Base-by-base conservation (phyloP, 2,329 filamentous ascomycete genomes). In the Apiospora saccharicola region DNA sequence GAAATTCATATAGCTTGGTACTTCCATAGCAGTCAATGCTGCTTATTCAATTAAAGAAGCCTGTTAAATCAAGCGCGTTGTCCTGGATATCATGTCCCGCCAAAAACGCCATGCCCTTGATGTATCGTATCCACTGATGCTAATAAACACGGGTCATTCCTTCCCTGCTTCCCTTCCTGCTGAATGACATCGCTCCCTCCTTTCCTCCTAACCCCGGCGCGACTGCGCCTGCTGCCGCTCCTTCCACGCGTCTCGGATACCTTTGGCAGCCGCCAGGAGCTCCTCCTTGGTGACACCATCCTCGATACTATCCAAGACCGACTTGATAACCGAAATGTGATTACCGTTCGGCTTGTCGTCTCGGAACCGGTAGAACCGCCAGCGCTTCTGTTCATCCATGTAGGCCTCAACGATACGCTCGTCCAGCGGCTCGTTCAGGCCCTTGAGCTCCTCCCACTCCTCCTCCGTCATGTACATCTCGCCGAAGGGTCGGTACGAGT, bases 261-360 rank as follows among this genome's bases (percentile, higher is more conserved):
- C 85, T 49, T 87, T 88, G 41, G 93, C 93, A 0, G 90, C 87
- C 1, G 84, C 87, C 67, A 95, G 87, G 46, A 99, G 86, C 79
- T 99, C 95, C 72, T 93, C 87, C 82, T 98, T 91, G 0, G 90
- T 93, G 14, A 99, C 94, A 1, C 91, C 91, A 78, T 98, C 94
- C 73, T 91, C 88, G 77, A 99, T 98, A 82, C 94, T 97, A 75
- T 96, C 92, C 73, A 98, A 88, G 4, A 99, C 96, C 80, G 93
- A 97, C 37, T 91, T 86, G 1, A 98, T 94, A 0, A 94, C 96
- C 24, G 86, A 91, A 73, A 93, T 92, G 82, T 98, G 95, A 79
- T 99, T 99, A 0, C 94, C 95, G 76, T 98, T 93, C 41, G 87
- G 86, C 84, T 99, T 99, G 82, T 99, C 96, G 78, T 98, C 95